Conservation (phyloP, 2,329 filamentous ascomycete genomes). For the Aspergillus melleus region DNA sequence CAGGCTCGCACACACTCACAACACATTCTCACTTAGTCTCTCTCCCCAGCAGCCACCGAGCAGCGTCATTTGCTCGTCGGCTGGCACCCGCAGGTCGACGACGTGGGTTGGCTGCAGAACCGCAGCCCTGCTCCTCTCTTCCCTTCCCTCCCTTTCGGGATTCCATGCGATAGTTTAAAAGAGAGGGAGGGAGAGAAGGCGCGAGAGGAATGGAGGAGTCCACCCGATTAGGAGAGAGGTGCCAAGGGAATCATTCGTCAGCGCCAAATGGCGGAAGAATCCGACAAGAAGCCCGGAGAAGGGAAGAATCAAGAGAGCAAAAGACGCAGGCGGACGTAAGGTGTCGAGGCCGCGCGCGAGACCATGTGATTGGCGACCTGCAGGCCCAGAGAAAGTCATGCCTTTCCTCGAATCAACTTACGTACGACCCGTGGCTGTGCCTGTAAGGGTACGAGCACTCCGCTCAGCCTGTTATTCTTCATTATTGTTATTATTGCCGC, state of each 20-base stretch:
- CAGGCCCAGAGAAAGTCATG: neutral
- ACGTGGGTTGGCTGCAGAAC: neutral
- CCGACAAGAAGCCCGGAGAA: neutral
- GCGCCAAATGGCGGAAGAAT: too few species aligned
- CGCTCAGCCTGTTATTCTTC: too few species aligned
- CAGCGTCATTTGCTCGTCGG: neutral
- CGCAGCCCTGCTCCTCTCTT: neutral
- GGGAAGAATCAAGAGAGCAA: neutral
- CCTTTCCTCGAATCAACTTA: neutral
- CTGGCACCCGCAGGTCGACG: neutral
- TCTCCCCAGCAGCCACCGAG: neutral
- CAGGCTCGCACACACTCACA: too few species aligned
- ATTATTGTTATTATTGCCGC: neutral
- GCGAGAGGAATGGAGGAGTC: too few species aligned
- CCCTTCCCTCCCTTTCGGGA: neutral
- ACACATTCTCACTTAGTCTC: too few species aligned
- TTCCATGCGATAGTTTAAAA: too few species aligned
- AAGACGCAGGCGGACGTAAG: neutral
- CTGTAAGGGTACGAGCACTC: constrained; percentile 9
- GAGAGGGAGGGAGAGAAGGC: too few species aligned
- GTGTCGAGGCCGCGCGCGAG: neutral
- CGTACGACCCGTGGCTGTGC: constrained; percentile 14
- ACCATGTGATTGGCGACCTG: neutral
- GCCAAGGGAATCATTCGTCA: too few species aligned
- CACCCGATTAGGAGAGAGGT: too few species aligned